phyloP scores from a whole-genome alignment of 164 flowering plant species.

The Tetracentron sinense region DNA sequence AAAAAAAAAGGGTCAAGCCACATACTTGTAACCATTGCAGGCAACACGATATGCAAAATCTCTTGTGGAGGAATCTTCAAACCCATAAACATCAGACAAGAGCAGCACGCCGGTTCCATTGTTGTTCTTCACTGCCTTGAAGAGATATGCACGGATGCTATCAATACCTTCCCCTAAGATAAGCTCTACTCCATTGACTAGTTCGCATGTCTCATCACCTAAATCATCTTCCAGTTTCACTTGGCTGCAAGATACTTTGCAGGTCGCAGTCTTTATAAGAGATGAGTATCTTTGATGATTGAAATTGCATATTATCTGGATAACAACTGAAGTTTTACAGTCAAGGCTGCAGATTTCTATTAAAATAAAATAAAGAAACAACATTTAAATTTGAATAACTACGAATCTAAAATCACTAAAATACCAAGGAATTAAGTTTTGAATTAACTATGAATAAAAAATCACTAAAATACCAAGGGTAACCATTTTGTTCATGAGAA shows the following conservation, averaged over 20 bases:
- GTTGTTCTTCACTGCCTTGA: conserved; percentile 82
- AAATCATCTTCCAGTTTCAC: conserved; percentile 39
- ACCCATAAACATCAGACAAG: conserved; percentile 77
- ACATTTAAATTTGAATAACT: neutral
- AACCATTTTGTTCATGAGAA: too few relatives aligned
- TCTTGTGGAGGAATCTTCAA: conserved; percentile 70
- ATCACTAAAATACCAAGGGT: too few relatives aligned
- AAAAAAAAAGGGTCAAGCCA: conserved; percentile 13
- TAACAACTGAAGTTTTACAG: conserved; percentile 50
- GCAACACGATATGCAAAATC: conserved; percentile 92
- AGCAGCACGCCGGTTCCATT: conserved; percentile 72
- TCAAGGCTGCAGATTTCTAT: conserved; percentile 23
- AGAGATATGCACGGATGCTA: conserved; percentile 52
- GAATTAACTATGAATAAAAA: too few relatives aligned
- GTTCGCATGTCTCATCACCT: conserved; percentile 77
- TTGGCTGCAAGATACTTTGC: conserved; percentile 34
- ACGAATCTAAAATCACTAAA: too few relatives aligned
- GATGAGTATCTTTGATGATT: conserved; percentile 16
- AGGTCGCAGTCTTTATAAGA: conserved; percentile 14
- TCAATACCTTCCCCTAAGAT: conserved; percentile 62
- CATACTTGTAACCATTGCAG: conserved; percentile 95
- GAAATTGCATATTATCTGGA: conserved; percentile 49
- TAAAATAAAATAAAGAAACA: conserved; percentile 1
- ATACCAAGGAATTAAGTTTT: too few relatives aligned
- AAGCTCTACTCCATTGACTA: conserved; percentile 73